Base-by-base conservation (phyloP, 768 basidiomycete species). In the Calvatia gigantea region DNA sequence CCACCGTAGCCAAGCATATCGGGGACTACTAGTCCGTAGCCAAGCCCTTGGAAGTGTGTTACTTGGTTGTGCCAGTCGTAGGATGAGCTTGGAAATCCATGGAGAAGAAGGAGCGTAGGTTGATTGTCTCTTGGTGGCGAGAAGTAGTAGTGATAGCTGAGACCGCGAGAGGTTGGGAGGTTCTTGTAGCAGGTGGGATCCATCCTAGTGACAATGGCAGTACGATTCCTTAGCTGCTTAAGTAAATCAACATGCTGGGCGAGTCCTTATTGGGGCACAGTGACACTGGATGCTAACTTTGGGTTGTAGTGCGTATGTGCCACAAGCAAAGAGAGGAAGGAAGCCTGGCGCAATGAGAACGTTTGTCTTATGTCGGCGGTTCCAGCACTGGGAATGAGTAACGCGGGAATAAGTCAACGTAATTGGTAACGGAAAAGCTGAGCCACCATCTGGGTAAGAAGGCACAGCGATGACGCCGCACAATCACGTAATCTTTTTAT, bases 1-100 rank as follows among this genome's bases (percentile, higher is more conserved):
- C 72, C 73, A 9, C 80, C 82, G 52, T 78, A 82, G 3, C 81
- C 81, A 25, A 82, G 73, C 69, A 78, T 71, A 60, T 82, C 80
- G 1, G 78, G 80, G 2, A 70, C 76, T 47, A 83, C 64, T 42
- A 83, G 57, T 4, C 75, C 72, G 59, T 78, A 80, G 6, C 77
- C 77, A 37, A 64, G 58, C 7, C 58, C 61, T 31, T 64, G 54
- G 64, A 79, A 75, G 58, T 68, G 72, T 6, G 61, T 51, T n/a
- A 75, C 67, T 60, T 76, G 73, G 37, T 70, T 61, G 27, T 64
- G 64, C 78, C 78, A 80, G 54, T 73, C 71, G 51, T 65, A 61
- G 0, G 76, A 69, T n/a, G 70, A 69, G 41, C 65, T 66, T 4
- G 77, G 77, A 57, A 79, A 80, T 17, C 78, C 79, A 52, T 81